phyloP scores from a whole-genome alignment of 306 rosid genomes.

The Carpinus fangiana region DNA sequence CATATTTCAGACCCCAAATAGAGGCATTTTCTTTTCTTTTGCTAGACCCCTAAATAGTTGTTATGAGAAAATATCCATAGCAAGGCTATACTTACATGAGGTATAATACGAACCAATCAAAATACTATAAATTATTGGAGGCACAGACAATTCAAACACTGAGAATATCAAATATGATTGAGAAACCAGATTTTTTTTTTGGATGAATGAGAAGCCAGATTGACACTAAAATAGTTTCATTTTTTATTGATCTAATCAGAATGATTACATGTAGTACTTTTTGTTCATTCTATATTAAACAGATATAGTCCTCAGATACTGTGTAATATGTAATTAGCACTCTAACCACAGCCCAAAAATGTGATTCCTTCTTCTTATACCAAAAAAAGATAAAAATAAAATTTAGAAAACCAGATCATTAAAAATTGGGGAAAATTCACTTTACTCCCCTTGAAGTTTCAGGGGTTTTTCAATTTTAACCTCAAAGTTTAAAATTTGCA shows the following conservation, averaged over 20 bases:
- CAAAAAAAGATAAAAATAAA: neutral
- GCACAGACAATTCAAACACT: slow-evolving; percentile 6
- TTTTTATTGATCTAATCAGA: neutral
- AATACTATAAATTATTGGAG: neutral
- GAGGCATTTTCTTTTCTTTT: neutral
- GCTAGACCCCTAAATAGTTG: neutral
- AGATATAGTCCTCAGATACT: neutral
- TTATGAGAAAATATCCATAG: neutral
- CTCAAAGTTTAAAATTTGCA: too few relatives aligned
- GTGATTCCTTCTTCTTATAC: neutral
- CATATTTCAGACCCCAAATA: neutral
- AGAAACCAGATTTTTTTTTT: neutral
- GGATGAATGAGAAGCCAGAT: neutral
- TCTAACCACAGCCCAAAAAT: neutral
- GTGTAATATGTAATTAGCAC: neutral
- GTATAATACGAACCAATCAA: slow-evolving; percentile 1
- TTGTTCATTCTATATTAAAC: neutral
- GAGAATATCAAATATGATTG: neutral
- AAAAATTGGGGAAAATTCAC: too few relatives aligned
- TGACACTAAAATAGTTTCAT: neutral
- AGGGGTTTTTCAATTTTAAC: too few relatives aligned
- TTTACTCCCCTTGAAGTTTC: too few relatives aligned
- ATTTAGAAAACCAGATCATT: neutral
- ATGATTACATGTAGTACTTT: neutral
- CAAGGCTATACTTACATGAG: neutral